Conservation (phyloP, 2,329 filamentous ascomycete species). For the Lecanicillium sp. region DNA sequence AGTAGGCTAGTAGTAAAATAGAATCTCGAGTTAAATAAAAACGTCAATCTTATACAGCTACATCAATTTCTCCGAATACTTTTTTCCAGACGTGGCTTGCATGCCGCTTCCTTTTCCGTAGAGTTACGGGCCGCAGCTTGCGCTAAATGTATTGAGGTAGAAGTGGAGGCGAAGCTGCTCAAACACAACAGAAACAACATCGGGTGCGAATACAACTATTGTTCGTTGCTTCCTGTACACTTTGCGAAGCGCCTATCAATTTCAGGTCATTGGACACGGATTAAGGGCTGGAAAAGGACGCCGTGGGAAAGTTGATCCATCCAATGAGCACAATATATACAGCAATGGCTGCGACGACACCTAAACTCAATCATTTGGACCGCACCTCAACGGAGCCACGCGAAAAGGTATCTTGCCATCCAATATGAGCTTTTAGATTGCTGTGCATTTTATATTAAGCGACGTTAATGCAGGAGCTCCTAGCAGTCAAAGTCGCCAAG, state of each 20-base stretch:
- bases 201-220: not conserved
- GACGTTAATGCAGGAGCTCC: slow-evolving; percentile 37
- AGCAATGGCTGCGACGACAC: not conserved
- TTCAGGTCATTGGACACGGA: too few relatives aligned
- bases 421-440: not conserved
- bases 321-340: not conserved
- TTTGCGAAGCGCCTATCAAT: not conserved
- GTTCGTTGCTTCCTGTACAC: not conserved
- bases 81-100: not conserved
- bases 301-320: too few relatives aligned
- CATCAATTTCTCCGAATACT: not conserved
- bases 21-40: not conserved
- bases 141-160: too few relatives aligned
- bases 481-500: slow-evolving; percentile 53
- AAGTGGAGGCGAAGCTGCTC: not conserved
- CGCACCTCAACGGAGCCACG: slow-evolving; percentile 70
- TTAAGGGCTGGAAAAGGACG: too few relatives aligned
- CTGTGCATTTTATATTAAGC: not conserved
- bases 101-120: too few relatives aligned
- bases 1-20: slow-evolving; percentile 1
- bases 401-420: slow-evolving; percentile 40
- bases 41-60: not conserved
- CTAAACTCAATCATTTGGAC: slow-evolving; percentile 49
- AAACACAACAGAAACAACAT: not conserved
- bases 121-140: too few relatives aligned